Evolutionary conservation across 2,329 filamentous ascomycete species (phyloP).

Genomic region (Coniochaeta hoffmannii): DNA sequence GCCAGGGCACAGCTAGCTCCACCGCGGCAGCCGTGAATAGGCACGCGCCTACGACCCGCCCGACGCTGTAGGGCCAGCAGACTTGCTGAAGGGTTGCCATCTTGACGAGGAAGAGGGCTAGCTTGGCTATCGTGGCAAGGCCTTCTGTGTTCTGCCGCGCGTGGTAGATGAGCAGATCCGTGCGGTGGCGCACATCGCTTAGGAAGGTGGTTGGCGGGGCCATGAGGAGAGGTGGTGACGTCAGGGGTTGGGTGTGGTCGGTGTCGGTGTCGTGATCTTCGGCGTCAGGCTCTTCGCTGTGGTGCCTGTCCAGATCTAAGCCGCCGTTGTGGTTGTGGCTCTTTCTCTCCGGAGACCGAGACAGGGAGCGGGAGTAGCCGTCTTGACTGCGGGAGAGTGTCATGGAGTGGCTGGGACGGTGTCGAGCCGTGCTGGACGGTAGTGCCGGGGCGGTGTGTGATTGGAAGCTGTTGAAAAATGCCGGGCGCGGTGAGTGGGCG

Average conservation of each 20-base stretch:
- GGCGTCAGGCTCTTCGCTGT: neutral
- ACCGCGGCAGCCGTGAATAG: slow-evolving; percentile 62
- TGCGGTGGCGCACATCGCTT: slow-evolving; percentile 24
- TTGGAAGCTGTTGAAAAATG: neutral
- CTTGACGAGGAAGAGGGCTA: slow-evolving; percentile 62
- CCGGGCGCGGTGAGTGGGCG: slow-evolving; percentile 17
- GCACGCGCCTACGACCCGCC: slow-evolving; percentile 56
- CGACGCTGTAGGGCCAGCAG: slow-evolving; percentile 67
- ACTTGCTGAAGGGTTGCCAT: slow-evolving; percentile 55
- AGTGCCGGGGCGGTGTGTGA: slow-evolving; percentile 1
- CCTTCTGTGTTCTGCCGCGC: slow-evolving; percentile 11
- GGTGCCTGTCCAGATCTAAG: neutral
- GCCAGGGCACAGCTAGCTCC: slow-evolving; percentile 39
- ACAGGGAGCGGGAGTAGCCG: slow-evolving; percentile 16
- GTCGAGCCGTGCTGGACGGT: slow-evolving; percentile 18
- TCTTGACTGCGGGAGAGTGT: slow-evolving; percentile 34
- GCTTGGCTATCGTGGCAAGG: slow-evolving; percentile 35
- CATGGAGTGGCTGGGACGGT: slow-evolving; percentile 25
- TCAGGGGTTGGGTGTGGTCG: slow-evolving; percentile 11
- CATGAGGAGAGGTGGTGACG: slow-evolving; percentile 32
- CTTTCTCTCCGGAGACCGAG: slow-evolving; percentile 21
- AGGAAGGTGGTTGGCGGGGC: slow-evolving; percentile 34
- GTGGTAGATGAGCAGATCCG: slow-evolving; percentile 28
- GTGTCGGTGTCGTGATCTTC: slow-evolving; percentile 7
- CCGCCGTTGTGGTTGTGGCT: neutral